A percentile compares a stretch with the other conserved stretches of the same genome.
phyloP scores from a whole-genome alignment of 2,329 filamentous ascomycete species.

The Orbilia quercus region DNA sequence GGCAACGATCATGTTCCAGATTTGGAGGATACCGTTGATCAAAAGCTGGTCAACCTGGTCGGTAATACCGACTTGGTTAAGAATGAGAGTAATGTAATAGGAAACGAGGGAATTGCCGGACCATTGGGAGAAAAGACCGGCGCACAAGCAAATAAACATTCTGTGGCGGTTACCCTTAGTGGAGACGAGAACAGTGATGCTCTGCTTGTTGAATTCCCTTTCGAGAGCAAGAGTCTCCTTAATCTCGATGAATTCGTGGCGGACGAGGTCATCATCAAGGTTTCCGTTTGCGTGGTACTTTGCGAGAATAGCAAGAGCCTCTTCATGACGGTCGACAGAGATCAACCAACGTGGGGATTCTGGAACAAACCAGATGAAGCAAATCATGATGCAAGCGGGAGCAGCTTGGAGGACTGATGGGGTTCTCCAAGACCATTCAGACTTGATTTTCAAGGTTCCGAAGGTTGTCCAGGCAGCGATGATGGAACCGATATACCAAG shows the following conservation, averaged over 20 bases:
- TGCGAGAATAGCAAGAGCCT: constrained; percentile 62
- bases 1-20: constrained; percentile 60
- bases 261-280: constrained; percentile 63
- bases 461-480: constrained; percentile 66
- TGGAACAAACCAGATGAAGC: constrained; percentile 63
- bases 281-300: constrained; percentile 64
- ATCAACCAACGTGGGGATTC: constrained; percentile 64
- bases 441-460: constrained; percentile 64
- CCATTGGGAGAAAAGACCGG: constrained; percentile 71
- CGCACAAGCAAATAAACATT: constrained; percentile 68
- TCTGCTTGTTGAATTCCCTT: constrained; percentile 65
- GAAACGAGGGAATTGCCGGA: constrained; percentile 68
- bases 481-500: constrained; percentile 65
- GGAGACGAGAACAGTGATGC: constrained; percentile 66
- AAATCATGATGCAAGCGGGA: constrained; percentile 65
- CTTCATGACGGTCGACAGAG: constrained; percentile 61
- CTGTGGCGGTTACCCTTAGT: constrained; percentile 69
- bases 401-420: constrained; percentile 67
- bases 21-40: constrained; percentile 65
- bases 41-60: constrained; percentile 60
- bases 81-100: constrained; percentile 63
- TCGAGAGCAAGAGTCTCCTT: constrained; percentile 65
- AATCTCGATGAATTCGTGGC: constrained; percentile 65
- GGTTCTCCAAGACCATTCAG: constrained; percentile 67
- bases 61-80: constrained; percentile 59